A percentile compares a stretch with the other conserved stretches of the same genome.
These are phyloP conservation scores for Diatrype stigma DNA, from an alignment of 2,329 filamentous ascomycete species.

Conservation along the genomic window DNA sequence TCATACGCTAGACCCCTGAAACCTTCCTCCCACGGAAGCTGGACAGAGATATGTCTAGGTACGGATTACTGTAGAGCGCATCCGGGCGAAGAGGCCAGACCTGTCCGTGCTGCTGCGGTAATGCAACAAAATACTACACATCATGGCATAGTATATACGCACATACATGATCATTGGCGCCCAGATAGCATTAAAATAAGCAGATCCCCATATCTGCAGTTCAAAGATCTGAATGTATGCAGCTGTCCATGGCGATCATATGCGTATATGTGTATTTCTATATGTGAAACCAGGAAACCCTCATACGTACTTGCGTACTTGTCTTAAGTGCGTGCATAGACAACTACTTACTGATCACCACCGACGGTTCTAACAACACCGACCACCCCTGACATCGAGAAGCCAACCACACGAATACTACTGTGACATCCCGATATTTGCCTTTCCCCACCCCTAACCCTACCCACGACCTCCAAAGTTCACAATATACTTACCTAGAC, in stretches of 20 bases:
- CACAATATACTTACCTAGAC: background rate
- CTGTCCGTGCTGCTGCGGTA: background rate
- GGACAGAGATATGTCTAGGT: background rate
- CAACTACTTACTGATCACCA: background rate
- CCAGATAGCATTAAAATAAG: no score
- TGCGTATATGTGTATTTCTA: no score
- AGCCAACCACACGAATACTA: background rate
- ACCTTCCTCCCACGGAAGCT: background rate
- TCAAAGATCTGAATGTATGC: background rate
- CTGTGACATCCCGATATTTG: background rate
- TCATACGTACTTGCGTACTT: no score
- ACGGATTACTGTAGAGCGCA: background rate
- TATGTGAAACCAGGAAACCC: no score
- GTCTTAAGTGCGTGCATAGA: no score
- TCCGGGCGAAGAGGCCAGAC: background rate
- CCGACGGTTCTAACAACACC: no score
- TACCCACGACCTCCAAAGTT: background rate
- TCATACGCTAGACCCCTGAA: background rate
- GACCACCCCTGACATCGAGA: background rate
- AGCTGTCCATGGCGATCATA: no score
- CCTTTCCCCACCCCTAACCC: background rate
- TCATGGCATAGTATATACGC: no score
- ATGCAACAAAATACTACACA: background rate
- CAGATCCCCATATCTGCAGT: no score
- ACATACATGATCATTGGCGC: no score